Evolutionary conservation across 1,139 yeast species (phyloP), one percentile per base, ranked within the genome.

Genomic region (Pichia sp.): DNA sequence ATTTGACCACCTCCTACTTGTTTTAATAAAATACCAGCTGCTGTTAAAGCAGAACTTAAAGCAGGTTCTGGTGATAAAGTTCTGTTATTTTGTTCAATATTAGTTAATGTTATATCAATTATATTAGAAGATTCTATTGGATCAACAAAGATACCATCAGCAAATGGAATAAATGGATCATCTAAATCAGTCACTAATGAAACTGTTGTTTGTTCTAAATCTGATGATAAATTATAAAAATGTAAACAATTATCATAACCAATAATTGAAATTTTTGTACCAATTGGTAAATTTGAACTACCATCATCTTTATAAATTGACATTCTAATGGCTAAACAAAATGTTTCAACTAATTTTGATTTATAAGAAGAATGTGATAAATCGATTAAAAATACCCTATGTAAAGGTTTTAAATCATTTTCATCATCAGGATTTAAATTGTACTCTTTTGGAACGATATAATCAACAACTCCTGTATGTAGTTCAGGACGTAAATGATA

Each of bases 161-260:
- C 70, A 53, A 90, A 74, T 3, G 99, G 99, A 30, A 90, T 72
- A 59, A 89, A 88, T 3, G 90, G 86, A 52, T 87, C 94, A 10
- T 79, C 82, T 39, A 87, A 65, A 60, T 92, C 97, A 29, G 83
- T 71, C 42, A 86, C 78, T 5, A 87, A 74, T 35, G 81, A 72
- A 56, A 86, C 75, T 1, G 62, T 51, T 1, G 92, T 75, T 40
- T 78, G 74, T 35, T 79, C 80, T 6, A 68, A 66, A 5, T 54
- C 47, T 1, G 83, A 70, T 9, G 76, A 71, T 53, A 90, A 71
- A 57, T 90, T 85, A 68, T 79, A 89, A 64, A 86, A 87, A 54
- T 84, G 89, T 34, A 92, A 60, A 37, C 75, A 72, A 49, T 81
- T 78, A 63, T 90, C 96, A 64, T 76, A 92, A 0, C 95, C 82